Percentiles rank a stretch among this genome's conserved stretches.
Evolutionary conservation across 495 filamentous ascomycete genomes (phyloP).

Genomic region (Opeltia flavorubescens): DNA sequence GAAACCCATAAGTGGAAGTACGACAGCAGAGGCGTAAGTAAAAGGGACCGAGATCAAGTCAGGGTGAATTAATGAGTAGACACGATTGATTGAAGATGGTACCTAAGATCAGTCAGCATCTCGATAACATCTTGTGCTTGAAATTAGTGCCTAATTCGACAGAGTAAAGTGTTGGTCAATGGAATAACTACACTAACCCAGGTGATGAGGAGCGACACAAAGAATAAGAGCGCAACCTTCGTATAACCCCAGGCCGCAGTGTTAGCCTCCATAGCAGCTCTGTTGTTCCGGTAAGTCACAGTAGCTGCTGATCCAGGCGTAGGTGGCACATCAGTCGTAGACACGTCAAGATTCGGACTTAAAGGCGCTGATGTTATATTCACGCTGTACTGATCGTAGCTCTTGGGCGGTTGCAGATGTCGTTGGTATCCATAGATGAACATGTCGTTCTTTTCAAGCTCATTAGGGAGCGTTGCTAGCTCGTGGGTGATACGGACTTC

Average conservation of each 20-base stretch:
- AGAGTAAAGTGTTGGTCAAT: not conserved
- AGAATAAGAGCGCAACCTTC: slow-evolving; percentile 74
- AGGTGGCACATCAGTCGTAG: no score
- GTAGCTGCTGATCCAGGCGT: not conserved
- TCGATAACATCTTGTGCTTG: not conserved
- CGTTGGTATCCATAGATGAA: not conserved
- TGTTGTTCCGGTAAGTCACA: slow-evolving; percentile 8
- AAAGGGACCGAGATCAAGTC: slow-evolving; percentile 41
- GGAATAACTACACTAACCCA: slow-evolving; percentile 38
- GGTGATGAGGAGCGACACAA: slow-evolving; percentile 64
- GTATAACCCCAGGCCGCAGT: slow-evolving; percentile 56
- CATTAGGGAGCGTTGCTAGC: slow-evolving; percentile 4
- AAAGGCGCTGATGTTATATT: slow-evolving; percentile 1
- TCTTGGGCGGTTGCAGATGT: not conserved
- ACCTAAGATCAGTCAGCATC: slow-evolving; percentile 23
- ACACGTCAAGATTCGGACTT: not conserved
- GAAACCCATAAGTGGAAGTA: slow-evolving; percentile 74
- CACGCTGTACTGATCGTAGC: slow-evolving; percentile 2
- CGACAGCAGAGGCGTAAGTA: slow-evolving; percentile 55
- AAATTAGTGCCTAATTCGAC: not conserved
- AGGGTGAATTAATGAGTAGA: slow-evolving; percentile 49
- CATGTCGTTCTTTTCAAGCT: not conserved
- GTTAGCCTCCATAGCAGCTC: slow-evolving; percentile 19
- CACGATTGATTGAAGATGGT: slow-evolving; percentile 65
- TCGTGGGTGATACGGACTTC: slow-evolving; percentile 36